phyloP scores from a whole-genome alignment of 768 basidiomycete species.

The Hericium rajendrae region DNA sequence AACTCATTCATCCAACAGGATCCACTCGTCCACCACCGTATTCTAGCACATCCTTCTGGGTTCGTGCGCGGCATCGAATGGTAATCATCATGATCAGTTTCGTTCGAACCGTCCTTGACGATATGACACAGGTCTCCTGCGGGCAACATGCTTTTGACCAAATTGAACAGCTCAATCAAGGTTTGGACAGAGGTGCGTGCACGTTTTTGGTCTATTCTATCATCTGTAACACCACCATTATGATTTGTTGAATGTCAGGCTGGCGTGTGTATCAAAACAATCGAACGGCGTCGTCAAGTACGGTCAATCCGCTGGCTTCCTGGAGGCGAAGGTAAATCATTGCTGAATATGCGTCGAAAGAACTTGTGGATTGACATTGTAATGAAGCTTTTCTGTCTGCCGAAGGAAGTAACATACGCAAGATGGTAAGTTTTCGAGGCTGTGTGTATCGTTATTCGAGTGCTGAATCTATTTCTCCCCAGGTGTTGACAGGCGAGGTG shows the following conservation, averaged over 20 bases:
- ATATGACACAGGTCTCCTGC: constrained; percentile 46
- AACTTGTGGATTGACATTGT: neutral
- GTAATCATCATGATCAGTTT: constrained; percentile 22
- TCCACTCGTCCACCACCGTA: constrained; percentile 48
- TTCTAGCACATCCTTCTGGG: constrained; percentile 56
- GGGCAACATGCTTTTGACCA: constrained; percentile 54
- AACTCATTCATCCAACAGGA: constrained; percentile 27
- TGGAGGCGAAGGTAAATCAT: constrained; percentile 40
- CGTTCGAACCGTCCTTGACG: neutral
- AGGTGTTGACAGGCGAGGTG: constrained; percentile 56
- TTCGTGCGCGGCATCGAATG: constrained; percentile 73
- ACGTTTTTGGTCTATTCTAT: neutral
- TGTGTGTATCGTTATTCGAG: neutral
- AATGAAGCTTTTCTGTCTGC: constrained; percentile 57
- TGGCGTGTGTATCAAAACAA: constrained; percentile 58
- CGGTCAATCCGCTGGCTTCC: constrained; percentile 66
- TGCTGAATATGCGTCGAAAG: neutral
- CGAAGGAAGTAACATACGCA: constrained; percentile 50
- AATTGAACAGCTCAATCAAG: constrained; percentile 53
- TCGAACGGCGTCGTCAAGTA: constrained; percentile 44
- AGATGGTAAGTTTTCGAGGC: constrained; percentile 34
- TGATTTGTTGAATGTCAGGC: constrained; percentile 30
- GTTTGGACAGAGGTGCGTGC: constrained; percentile 58
- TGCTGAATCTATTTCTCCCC: neutral
- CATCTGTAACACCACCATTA: neutral